Conservation (phyloP, 257 asterid genomes). For the Solanum lignicaule region DNA sequence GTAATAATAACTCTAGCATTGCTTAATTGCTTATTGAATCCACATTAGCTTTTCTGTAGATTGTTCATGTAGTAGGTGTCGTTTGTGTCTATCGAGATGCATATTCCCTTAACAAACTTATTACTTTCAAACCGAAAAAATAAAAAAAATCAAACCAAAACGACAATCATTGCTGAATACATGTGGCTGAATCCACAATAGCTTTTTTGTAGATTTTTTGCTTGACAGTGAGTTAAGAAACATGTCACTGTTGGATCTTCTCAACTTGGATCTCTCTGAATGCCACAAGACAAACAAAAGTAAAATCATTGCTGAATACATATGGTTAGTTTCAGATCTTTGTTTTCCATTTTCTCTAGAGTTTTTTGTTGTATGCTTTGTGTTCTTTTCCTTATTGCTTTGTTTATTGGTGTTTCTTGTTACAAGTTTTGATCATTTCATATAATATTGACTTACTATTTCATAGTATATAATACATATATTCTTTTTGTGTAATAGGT, state of each 20-base stretch:
- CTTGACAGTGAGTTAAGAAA: background rate
- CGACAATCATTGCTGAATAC: background rate
- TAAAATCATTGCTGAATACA: conserved; percentile 16
- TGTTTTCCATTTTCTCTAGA: background rate
- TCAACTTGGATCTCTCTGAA: conserved; percentile 50
- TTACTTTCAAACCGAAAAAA: background rate
- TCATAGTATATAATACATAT: background rate
- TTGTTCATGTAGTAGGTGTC: too few relatives aligned
- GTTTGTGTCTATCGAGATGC: too few relatives aligned
- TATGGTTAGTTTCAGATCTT: background rate
- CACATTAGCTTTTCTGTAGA: too few relatives aligned
- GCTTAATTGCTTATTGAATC: too few relatives aligned
- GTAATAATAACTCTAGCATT: too few relatives aligned
- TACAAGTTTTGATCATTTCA: conserved; percentile 10
- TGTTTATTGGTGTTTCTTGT: background rate
- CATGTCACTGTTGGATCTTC: conserved; percentile 33
- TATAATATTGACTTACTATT: background rate
- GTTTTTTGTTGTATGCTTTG: background rate
- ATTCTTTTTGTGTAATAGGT: background rate
- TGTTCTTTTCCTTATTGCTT: background rate
- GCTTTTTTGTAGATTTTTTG: too few relatives aligned
- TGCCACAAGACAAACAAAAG: conserved; percentile 9
- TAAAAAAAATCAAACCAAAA: too few relatives aligned
- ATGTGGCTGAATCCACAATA: background rate
- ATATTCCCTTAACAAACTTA: background rate